These are phyloP conservation scores for Mycena vulgaris DNA, from an alignment of 768 basidiomycete species.

Conservation along the genomic window DNA sequence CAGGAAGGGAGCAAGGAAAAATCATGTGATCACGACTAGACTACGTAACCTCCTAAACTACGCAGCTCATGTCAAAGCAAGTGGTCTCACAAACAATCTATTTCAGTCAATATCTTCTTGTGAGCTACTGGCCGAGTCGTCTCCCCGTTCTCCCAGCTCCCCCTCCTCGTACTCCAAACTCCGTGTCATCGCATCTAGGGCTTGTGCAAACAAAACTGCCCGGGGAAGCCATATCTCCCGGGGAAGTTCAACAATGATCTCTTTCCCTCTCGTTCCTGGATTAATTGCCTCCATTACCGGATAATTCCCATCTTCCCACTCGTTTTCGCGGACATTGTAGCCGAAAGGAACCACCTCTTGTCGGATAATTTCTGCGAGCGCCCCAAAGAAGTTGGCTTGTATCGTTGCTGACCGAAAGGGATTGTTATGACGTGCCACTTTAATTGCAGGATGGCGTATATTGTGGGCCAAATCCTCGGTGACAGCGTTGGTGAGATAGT, in stretches of 20 bases:
- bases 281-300: constrained; percentile 1
- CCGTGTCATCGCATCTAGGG: background rate
- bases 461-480: constrained; percentile 12
- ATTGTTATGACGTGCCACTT: constrained; percentile 4
- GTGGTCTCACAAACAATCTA: too few species aligned
- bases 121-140: constrained; percentile 1
- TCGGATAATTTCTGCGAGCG: background rate
- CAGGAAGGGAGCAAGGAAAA: too few species aligned
- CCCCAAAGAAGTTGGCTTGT: background rate
- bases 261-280: constrained; percentile 1
- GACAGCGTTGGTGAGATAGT: background rate
- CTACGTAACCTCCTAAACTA: too few species aligned
- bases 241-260: constrained; percentile 11
- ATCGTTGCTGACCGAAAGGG: background rate
- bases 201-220: constrained; percentile 9
- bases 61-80: too few species aligned
- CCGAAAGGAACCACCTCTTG: background rate
- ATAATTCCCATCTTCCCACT: constrained; percentile 1
- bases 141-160: background rate
- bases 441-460: constrained; percentile 11
- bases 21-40: too few species aligned
- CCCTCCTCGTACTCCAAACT: background rate
- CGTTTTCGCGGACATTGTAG: background rate
- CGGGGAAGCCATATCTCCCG: constrained; percentile 17
- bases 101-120: constrained; percentile 16